phyloP scores from a whole-genome alignment of 805 yeast species.

The Teunomyces aglyptinius region DNA sequence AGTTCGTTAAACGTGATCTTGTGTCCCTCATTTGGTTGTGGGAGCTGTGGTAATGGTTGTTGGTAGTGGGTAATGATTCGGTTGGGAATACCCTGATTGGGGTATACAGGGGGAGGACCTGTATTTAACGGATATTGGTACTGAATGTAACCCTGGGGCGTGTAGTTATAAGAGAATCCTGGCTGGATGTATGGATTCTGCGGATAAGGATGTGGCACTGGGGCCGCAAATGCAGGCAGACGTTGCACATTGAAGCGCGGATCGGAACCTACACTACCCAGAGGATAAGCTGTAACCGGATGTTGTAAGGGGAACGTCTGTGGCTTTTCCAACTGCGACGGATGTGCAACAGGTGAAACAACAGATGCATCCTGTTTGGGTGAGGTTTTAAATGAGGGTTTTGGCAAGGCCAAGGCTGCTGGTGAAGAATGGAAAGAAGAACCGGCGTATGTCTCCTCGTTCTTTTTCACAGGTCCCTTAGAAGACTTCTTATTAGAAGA shows the following conservation, averaged over 20 bases:
- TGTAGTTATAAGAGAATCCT: constrained; percentile 30
- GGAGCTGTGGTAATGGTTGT: constrained; percentile 10
- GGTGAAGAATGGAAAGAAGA: constrained; percentile 58
- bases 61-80: constrained; percentile 8
- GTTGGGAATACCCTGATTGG: constrained; percentile 4
- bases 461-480: constrained; percentile 4
- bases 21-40: constrained; percentile 23
- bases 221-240: not conserved
- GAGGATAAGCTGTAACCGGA: constrained; percentile 37
- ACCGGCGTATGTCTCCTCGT: constrained; percentile 50
- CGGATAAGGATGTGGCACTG: not conserved
- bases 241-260: constrained; percentile 4
- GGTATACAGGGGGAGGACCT: constrained; percentile 10
- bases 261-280: constrained; percentile 11
- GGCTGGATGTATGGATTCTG: constrained; percentile 21
- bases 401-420: constrained; percentile 53
- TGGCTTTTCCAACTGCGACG: not conserved
- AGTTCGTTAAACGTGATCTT: constrained; percentile 42
- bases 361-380: constrained; percentile 14
- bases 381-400: constrained; percentile 47
- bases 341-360: constrained; percentile 1
- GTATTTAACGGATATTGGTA: constrained; percentile 21
- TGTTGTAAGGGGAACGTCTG: constrained; percentile 12
- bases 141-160: constrained; percentile 33
- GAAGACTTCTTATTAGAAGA: not conserved